Conservation (phyloP, 306 rosid genomes). For the Medicago arabica region DNA sequence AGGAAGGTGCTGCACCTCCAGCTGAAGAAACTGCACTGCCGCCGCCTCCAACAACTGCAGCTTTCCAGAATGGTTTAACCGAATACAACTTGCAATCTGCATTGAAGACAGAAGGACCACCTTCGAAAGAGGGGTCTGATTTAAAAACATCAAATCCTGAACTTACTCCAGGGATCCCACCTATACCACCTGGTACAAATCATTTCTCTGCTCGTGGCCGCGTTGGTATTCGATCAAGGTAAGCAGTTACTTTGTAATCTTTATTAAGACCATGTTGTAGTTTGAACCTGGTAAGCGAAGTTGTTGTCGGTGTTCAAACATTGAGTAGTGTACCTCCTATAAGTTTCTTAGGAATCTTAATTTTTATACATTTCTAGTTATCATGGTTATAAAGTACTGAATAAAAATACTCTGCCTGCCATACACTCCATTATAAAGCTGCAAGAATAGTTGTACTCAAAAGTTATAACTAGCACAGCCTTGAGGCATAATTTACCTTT, state of each 20-base stretch:
- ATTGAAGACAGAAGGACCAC: constrained; percentile 58
- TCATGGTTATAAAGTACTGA: background rate
- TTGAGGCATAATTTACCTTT: background rate
- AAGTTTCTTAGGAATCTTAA: constrained; percentile 1
- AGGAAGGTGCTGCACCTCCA: constrained; percentile 80
- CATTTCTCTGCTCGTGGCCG: constrained; percentile 78
- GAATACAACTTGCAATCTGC: constrained; percentile 78
- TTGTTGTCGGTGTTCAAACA: constrained; percentile 14
- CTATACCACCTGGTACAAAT: constrained; percentile 78
- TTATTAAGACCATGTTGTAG: background rate
- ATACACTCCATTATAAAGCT: background rate
- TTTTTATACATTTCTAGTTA: background rate
- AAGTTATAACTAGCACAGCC: constrained; percentile 1
- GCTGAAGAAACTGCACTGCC: constrained; percentile 76
- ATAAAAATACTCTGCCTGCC: background rate
- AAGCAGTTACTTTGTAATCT: constrained; percentile 38
- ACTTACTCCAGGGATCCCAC: constrained; percentile 72
- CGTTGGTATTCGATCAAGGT: constrained; percentile 86
- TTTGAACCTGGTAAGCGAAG: background rate
- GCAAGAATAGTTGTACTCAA: background rate
- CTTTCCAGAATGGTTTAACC: constrained; percentile 68
- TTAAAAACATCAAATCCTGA: constrained; percentile 51
- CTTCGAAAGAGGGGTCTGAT: constrained; percentile 50
- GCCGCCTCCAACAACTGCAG: constrained; percentile 77
- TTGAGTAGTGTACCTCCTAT: background rate